phyloP scores from a whole-genome alignment of 2,329 filamentous ascomycete species.

The Apiospora arundinis region DNA sequence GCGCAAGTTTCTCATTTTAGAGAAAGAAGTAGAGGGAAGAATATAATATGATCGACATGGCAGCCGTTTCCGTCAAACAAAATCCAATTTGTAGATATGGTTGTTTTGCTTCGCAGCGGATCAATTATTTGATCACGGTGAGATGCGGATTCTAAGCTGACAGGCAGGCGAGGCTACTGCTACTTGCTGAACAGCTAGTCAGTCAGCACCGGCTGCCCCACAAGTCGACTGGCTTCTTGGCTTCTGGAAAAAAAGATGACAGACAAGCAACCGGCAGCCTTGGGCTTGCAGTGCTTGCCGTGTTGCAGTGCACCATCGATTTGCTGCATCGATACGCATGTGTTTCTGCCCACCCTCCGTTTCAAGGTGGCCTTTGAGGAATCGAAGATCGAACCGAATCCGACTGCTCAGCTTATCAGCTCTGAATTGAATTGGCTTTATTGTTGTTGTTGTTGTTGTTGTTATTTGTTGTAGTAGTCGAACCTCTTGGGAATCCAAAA shows the following conservation, averaged over 20 bases:
- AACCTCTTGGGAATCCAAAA: neutral
- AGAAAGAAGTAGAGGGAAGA: no score
- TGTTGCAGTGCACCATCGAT: no score
- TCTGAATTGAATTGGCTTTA: neutral
- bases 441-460: neutral
- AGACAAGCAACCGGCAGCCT: neutral
- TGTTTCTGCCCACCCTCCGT: neutral
- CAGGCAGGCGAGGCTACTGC: no score
- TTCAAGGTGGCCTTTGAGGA: slow-evolving; percentile 9
- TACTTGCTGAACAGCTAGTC: no score
- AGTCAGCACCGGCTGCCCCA: no score
- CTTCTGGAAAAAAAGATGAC: slow-evolving; percentile 4
- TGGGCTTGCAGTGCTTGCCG: neutral
- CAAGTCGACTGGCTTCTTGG: no score
- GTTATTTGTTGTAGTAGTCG: neutral
- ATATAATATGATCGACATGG: no score
- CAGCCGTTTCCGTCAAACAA: no score
- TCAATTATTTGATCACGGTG: no score
- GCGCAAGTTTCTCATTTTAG: neutral
- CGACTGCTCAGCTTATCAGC: neutral
- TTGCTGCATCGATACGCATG: neutral
- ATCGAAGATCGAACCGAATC: neutral
- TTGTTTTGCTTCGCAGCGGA: no score
- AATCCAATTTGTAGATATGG: no score
- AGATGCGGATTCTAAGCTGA: no score